phyloP scores from a whole-genome alignment of 202 grass and related monocot genomes.

The Zoysia matrella region DNA sequence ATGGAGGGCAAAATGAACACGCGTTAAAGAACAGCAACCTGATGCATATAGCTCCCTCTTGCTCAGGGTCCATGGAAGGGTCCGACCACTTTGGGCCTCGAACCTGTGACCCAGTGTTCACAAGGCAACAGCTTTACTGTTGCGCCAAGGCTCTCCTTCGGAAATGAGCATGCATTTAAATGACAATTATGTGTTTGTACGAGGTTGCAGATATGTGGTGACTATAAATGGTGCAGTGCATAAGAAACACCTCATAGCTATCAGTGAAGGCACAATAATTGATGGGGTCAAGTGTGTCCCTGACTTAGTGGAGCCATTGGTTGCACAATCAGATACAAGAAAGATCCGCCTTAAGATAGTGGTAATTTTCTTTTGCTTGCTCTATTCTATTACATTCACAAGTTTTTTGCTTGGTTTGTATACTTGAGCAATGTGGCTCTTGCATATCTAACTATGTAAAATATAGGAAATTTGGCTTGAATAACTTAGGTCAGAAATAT shows the following conservation, averaged over 20 bases:
- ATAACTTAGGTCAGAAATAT: not conserved
- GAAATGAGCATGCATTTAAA: slow-evolving; percentile 5
- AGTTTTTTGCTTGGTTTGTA: slow-evolving; percentile 25
- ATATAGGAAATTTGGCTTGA: not conserved
- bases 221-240: slow-evolving; percentile 73
- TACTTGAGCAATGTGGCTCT: not conserved
- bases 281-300: slow-evolving; percentile 80
- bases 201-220: slow-evolving; percentile 82
- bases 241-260: slow-evolving; percentile 78
- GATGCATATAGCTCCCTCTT: too few species aligned
- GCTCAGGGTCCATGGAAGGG: too few species aligned
- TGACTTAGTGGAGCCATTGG: slow-evolving; percentile 81
- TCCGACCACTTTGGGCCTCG: too few species aligned
- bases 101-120: too few species aligned
- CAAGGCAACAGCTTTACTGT: too few species aligned
- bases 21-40: too few species aligned
- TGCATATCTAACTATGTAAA: slow-evolving; percentile 2
- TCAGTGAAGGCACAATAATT: slow-evolving; percentile 83
- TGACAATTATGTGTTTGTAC: slow-evolving; percentile 10
- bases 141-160: too few species aligned
- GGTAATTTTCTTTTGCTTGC: slow-evolving; percentile 59
- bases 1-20: slow-evolving; percentile 4
- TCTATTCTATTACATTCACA: slow-evolving; percentile 22
- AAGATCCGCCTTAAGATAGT: slow-evolving; percentile 78
- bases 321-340: slow-evolving; percentile 65